These are phyloP conservation scores for Deinandra increscens DNA, from an alignment of 129 eudicot genomes.

Conservation along the genomic window DNA sequence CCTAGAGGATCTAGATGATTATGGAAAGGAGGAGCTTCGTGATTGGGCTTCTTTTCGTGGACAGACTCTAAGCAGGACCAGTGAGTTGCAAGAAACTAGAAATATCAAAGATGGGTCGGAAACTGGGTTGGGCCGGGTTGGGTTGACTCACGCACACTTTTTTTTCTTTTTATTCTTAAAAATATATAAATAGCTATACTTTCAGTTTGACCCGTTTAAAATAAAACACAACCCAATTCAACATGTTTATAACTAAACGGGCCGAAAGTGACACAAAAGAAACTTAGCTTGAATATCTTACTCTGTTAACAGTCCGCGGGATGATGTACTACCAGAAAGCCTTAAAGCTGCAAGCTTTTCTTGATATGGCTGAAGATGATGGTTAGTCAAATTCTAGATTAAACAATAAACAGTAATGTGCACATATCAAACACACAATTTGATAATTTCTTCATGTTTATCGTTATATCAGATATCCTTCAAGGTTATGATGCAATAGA, in stretches of 20 bases:
- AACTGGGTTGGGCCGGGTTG: neutral
- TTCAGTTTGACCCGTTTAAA: neutral
- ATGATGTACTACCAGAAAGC: conserved; percentile 98
- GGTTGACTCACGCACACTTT: conserved; percentile 8
- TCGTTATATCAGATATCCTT: conserved; percentile 60
- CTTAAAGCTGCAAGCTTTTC: conserved; percentile 85
- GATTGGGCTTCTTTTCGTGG: conserved; percentile 97
- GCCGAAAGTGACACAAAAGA: conserved; percentile 9
- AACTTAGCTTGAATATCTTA: conserved; percentile 14
- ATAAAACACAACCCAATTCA: neutral
- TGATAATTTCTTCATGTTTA: conserved; percentile 19
- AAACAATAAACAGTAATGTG: neutral
- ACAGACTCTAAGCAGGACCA: conserved; percentile 88
- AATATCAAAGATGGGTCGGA: neutral
- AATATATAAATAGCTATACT: neutral
- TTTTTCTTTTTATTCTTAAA: neutral
- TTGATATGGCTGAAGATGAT: conserved; percentile 93
- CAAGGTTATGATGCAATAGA: conserved; percentile 84
- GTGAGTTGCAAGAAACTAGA: conserved; percentile 38
- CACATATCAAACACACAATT: neutral
- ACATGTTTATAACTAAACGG: neutral
- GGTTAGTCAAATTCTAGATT: conserved; percentile 44
- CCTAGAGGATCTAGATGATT: conserved; percentile 34
- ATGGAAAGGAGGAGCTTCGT: conserved; percentile 61
- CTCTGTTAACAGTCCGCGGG: conserved; percentile 66